Evolutionary conservation across 2,329 filamentous ascomycete species (phyloP).

Genomic region (Monilinia polystroma): DNA sequence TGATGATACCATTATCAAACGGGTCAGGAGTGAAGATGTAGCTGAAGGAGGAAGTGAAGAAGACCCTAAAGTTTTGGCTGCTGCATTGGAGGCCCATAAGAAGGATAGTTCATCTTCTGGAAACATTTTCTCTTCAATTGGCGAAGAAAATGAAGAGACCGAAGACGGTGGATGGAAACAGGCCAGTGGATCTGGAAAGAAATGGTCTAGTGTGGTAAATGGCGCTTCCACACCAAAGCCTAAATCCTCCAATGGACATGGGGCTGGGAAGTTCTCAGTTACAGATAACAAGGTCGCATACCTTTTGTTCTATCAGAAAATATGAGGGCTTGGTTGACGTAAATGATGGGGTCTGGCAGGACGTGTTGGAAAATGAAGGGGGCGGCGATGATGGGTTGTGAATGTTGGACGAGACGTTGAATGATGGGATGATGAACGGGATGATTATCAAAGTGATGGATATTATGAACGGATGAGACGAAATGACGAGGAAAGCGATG

Average conservation of each 20-base stretch:
- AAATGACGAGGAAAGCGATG: background rate
- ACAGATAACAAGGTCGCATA: constrained; percentile 98
- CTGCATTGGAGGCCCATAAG: constrained; percentile 66
- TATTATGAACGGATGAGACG: constrained; percentile 3
- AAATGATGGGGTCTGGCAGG: constrained; percentile 1
- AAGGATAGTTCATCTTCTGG: constrained; percentile 50
- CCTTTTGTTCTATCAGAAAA: constrained; percentile 82
- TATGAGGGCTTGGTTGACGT: constrained; percentile 29
- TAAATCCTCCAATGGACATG: constrained; percentile 48
- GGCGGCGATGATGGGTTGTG: background rate
- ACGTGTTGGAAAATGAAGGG: background rate
- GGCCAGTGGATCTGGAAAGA: constrained; percentile 71
- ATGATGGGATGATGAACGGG: background rate
- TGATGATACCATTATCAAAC: constrained; percentile 87
- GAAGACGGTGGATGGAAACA: constrained; percentile 82
- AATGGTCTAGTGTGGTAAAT: constrained; percentile 71
- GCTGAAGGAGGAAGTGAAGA: constrained; percentile 83
- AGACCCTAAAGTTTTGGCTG: constrained; percentile 66
- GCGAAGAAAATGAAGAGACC: constrained; percentile 63
- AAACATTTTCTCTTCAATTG: constrained; percentile 72
- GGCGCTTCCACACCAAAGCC: constrained; percentile 58
- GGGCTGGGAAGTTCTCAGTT: constrained; percentile 49
- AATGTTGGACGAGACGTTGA: background rate
- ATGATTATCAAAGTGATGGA: constrained; percentile 9
- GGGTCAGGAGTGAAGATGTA: constrained; percentile 83